Percentiles rank a stretch among this genome's conserved stretches.
Conservation (phyloP, 148 eudicot species). For the Nepenthes gracilis region DNA sequence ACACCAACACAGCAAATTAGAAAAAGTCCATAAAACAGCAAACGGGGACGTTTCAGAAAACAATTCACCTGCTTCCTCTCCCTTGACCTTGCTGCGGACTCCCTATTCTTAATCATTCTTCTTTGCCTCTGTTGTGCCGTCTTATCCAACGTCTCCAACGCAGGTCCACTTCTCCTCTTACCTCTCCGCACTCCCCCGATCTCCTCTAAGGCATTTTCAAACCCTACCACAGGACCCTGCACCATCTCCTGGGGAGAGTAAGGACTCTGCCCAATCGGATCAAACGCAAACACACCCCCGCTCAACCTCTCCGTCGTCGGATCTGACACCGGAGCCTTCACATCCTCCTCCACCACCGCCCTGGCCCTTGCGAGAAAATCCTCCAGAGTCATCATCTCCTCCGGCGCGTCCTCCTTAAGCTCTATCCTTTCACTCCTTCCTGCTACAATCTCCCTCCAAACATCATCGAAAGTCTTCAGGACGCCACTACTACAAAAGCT, state of each 20-base stretch:
- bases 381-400: constrained; percentile 78
- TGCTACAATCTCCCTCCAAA: constrained; percentile 64
- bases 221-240: constrained; percentile 11
- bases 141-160: constrained; percentile 59
- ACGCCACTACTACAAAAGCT: neutral
- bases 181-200: constrained; percentile 35
- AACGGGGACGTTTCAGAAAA: neutral
- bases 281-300: constrained; percentile 12
- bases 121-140: constrained; percentile 75
- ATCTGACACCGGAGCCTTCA: constrained; percentile 11
- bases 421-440: constrained; percentile 24
- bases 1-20: constrained; percentile 1
- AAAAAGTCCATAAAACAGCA: neutral
- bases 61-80: constrained; percentile 83
- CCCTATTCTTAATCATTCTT: constrained; percentile 93
- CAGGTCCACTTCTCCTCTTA: constrained; percentile 35
- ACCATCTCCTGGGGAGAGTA: constrained; percentile 8
- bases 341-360: constrained; percentile 28
- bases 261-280: constrained; percentile 15
- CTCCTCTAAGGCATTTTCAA: constrained; percentile 21
- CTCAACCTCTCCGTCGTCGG: constrained; percentile 6
- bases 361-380: constrained; percentile 58
- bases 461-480: constrained; percentile 51
- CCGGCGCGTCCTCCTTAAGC: constrained; percentile 38
- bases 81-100: constrained; percentile 84